phyloP scores from a whole-genome alignment of 495 filamentous ascomycete genomes.

The Chlorociboria aeruginascens region DNA sequence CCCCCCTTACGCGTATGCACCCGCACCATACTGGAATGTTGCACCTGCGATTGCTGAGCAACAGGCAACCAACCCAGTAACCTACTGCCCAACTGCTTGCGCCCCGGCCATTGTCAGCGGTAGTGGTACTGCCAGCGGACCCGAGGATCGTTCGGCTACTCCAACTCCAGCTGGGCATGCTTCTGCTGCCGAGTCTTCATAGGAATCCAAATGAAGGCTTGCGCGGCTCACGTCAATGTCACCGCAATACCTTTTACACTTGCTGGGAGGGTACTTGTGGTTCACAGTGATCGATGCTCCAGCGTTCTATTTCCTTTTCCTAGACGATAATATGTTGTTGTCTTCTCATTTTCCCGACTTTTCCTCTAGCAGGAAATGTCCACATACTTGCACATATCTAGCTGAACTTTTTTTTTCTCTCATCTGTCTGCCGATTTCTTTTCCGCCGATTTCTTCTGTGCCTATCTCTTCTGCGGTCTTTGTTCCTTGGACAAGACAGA shows the following conservation, averaged over 20 bases:
- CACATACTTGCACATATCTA: background rate
- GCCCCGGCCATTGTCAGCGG: background rate
- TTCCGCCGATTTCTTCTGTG: background rate
- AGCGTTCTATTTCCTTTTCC: background rate
- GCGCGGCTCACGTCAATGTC: background rate
- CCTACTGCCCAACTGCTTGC: background rate
- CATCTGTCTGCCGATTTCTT: background rate
- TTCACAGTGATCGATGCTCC: background rate
- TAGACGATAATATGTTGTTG: background rate
- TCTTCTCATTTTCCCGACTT: background rate
- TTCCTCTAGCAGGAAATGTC: background rate
- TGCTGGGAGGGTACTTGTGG: background rate
- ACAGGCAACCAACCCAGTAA: background rate
- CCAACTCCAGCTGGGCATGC: constrained; percentile 8
- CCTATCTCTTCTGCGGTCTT: background rate
- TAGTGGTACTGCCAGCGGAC: background rate
- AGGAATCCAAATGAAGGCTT: background rate
- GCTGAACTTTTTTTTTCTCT: background rate
- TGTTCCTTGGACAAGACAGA: constrained; percentile 10
- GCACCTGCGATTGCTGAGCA: background rate
- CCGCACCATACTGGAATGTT: background rate
- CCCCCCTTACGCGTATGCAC: background rate
- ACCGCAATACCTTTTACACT: background rate
- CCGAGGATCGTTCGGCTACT: constrained; percentile 13
- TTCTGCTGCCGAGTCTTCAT: background rate